Evolutionary conservation across 163 green algal genomes (phyloP).

Genomic region (Chloromonas sp.): DNA sequence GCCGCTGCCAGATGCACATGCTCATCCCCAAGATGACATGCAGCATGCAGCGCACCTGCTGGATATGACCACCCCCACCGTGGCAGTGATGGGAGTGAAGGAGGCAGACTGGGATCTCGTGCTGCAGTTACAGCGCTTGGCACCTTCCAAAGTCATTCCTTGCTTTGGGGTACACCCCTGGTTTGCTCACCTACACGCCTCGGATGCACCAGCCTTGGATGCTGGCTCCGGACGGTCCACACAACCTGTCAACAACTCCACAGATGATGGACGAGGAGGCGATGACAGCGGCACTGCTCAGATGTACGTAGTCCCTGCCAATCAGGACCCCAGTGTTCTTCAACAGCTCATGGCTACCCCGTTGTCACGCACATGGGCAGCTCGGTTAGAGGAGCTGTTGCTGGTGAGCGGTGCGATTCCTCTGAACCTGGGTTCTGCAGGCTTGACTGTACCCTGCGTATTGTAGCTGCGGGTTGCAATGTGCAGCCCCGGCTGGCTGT

Average conservation of each 20-base stretch:
- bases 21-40: slow-evolving; percentile 1
- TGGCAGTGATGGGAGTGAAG: slow-evolving; percentile 3
- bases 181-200: slow-evolving; percentile 31
- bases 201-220: not conserved
- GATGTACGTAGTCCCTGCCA: too few species aligned
- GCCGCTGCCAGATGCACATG: slow-evolving; percentile 1
- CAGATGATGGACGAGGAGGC: too few species aligned
- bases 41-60: not conserved
- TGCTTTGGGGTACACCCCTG: slow-evolving; percentile 43
- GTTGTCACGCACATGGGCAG: not conserved
- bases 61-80: not conserved
- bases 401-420: too few species aligned
- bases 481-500: too few species aligned
- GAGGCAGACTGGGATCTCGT: not conserved
- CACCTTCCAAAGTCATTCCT: slow-evolving; percentile 28
- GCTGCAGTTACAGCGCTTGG: not conserved
- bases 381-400: slow-evolving; percentile 1
- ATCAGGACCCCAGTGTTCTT: too few species aligned
- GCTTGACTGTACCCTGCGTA: too few species aligned
- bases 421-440: too few species aligned
- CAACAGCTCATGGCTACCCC: not conserved
- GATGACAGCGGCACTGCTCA: too few species aligned
- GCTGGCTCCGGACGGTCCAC: too few species aligned
- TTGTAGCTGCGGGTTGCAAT: too few species aligned
- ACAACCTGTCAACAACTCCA: too few species aligned